phyloP scores from a whole-genome alignment of 352 stramenopile species.

The Pythium angustatum region DNA sequence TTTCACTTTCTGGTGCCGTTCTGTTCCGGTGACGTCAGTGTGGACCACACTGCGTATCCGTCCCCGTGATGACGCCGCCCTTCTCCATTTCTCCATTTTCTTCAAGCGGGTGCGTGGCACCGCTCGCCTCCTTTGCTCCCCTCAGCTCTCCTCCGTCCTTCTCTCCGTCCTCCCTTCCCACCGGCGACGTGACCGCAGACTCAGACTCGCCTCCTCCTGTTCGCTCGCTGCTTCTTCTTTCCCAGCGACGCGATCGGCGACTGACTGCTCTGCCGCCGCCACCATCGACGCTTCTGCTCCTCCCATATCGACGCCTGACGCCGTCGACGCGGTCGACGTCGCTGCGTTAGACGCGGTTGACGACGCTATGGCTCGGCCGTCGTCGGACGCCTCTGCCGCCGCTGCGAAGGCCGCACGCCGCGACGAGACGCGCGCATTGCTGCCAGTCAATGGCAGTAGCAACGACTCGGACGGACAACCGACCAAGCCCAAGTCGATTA shows the following conservation, averaged over 20 bases:
- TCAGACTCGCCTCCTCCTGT: too few relatives aligned
- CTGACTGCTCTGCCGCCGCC: too few relatives aligned
- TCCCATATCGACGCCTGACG: too few relatives aligned
- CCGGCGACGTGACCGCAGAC: too few relatives aligned
- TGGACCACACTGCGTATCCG: constrained; percentile 17
- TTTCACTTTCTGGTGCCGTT: constrained; percentile 17
- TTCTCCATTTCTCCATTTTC: not conserved
- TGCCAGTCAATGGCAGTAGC: too few relatives aligned
- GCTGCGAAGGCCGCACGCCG: not conserved
- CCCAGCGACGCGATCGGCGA: too few relatives aligned
- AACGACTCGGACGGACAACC: not conserved
- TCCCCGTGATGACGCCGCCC: too few relatives aligned
- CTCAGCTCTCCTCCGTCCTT: not conserved
- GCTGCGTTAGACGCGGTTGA: too few relatives aligned
- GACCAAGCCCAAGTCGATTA: constrained; percentile 61
- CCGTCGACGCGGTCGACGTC: too few relatives aligned
- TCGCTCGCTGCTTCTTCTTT: too few relatives aligned
- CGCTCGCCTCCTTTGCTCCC: not conserved
- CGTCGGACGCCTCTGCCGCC: not conserved
- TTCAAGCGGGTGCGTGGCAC: not conserved
- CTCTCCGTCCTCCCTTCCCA: too few relatives aligned
- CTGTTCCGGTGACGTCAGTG: not conserved
- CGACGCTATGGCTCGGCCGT: constrained; percentile 9
- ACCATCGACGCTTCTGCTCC: too few relatives aligned
- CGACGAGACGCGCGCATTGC: constrained; percentile 19